phyloP scores from a whole-genome alignment of 805 yeast genomes.

The Pichia membranifaciens region DNA sequence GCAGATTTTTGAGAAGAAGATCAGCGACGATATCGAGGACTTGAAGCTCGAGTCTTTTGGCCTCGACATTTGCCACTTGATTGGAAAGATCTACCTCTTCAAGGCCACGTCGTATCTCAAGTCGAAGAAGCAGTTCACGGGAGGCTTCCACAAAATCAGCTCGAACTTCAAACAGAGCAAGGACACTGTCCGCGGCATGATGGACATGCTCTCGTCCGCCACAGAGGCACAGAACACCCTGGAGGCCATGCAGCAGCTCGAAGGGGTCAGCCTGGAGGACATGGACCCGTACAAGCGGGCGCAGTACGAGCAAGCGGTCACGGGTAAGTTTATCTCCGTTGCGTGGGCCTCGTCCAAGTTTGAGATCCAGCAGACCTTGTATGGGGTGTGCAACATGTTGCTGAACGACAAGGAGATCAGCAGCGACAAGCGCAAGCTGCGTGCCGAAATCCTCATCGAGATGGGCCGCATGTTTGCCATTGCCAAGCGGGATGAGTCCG shows the following conservation, averaged over 20 bases:
- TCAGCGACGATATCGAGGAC: slow-evolving; percentile 76
- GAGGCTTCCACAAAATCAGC: slow-evolving; percentile 47
- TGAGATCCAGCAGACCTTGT: slow-evolving; percentile 68
- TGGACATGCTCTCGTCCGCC: slow-evolving; percentile 65
- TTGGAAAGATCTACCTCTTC: slow-evolving; percentile 63
- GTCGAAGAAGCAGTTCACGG: slow-evolving; percentile 65
- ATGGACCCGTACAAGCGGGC: slow-evolving; percentile 44
- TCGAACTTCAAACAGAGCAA: slow-evolving; percentile 69
- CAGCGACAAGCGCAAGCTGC: slow-evolving; percentile 40
- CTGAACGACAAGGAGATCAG: slow-evolving; percentile 52
- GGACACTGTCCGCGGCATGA: slow-evolving; percentile 65
- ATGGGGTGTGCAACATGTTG: slow-evolving; percentile 64
- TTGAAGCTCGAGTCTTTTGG: slow-evolving; percentile 82
- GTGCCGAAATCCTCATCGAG: slow-evolving; percentile 58
- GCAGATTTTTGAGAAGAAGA: slow-evolving; percentile 52
- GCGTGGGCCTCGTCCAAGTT: slow-evolving; percentile 82
- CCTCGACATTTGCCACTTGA: slow-evolving; percentile 69
- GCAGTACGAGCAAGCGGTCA: slow-evolving; percentile 64
- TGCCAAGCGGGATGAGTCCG: slow-evolving; percentile 60
- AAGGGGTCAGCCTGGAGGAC: slow-evolving; percentile 36
- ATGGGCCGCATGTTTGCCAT: slow-evolving; percentile 59
- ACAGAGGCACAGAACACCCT: slow-evolving; percentile 74
- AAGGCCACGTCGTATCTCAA: slow-evolving; percentile 62
- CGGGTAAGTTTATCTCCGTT: slow-evolving; percentile 76
- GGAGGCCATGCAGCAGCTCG: slow-evolving; percentile 66